Percentiles rank a stretch among this genome's conserved stretches.
Evolutionary conservation across 2,329 filamentous ascomycete genomes (phyloP).

Genomic region (Aspergillus felis): DNA sequence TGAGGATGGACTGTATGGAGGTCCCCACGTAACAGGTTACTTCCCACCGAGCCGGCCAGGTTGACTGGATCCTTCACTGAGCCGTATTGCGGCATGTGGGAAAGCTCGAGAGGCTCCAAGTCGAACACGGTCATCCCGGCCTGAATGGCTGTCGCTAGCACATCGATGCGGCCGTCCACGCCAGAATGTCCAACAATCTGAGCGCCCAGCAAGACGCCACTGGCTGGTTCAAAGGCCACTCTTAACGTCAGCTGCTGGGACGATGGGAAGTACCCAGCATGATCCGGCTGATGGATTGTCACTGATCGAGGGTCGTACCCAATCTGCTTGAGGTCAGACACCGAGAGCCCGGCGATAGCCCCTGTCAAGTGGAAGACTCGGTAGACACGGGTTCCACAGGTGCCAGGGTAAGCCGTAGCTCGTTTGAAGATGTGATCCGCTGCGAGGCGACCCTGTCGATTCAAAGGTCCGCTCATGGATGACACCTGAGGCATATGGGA

Average conservation of each 20-base stretch:
- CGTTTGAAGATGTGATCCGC: background rate
- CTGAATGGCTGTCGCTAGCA: background rate
- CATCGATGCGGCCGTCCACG: background rate
- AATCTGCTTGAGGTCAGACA: background rate
- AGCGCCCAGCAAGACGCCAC: background rate
- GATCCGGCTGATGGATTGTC: background rate
- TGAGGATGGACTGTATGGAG: background rate
- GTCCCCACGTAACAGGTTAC: background rate
- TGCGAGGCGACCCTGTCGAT: background rate
- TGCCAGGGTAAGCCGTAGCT: background rate
- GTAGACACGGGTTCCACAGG: background rate
- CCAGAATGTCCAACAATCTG: background rate
- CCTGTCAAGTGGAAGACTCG: background rate
- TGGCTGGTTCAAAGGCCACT: background rate
- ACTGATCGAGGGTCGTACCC: background rate
- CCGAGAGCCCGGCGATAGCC: background rate
- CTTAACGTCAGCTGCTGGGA: background rate
- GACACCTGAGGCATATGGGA: background rate
- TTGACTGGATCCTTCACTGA: background rate
- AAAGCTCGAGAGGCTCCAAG: background rate
- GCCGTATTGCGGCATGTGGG: background rate
- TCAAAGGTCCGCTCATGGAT: background rate
- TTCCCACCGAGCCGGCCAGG: background rate
- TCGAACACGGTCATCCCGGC: background rate
- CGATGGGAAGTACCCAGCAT: background rate